Evolutionary conservation across 2,329 filamentous ascomycete species (phyloP), one percentile per base, ranked within the genome.

Genomic region (Cadophora malorum): DNA sequence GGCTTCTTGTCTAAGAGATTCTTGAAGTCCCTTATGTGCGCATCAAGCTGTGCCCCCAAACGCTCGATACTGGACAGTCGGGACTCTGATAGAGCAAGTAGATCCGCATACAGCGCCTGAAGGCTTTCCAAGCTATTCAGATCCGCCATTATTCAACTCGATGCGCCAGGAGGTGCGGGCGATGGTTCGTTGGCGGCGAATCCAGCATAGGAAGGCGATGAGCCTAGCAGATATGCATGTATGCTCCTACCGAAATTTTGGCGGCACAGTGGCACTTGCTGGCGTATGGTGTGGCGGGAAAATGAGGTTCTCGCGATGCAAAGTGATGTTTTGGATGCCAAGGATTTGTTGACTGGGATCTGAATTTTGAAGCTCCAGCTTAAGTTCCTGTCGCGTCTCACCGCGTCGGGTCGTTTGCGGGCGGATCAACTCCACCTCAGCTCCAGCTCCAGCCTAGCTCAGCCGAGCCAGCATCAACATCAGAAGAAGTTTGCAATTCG

Each of bases 51-150:
- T 62, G 81, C 76, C 74, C 88, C 86, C 67, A 91, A 84, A 72
- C 93, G 88, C 70, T 95, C 90, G 49, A 92, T 81, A 70, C 90
- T 88, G 38, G 90, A 85, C 63, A 93, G 80, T 33, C 90, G 88
- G 66, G 88, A 87, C 76, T 96, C 90, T 71, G 88, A 87, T 74
- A 96, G 85, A 67, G 91, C 89, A 74, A 91, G 83, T 70, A 99
- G 88, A 81, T 97, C 94, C 79, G 91, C 88, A 80, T 97, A 92
- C 75, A 99, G 88, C 79, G 88, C 90, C 82, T 94, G 90, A 76
- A 98, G 88, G 80, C 89, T 88, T 77, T 90, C 90, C 77, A 96
- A 85, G 77, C 86, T 88, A 78, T 89, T 89, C 78, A 88, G 83
- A 77, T 91, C 90, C 79, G 90, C 88, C 93, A 96, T 95, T 61